Conservation (phyloP, 2,329 filamentous ascomycete genomes). For the Xylaria sp. region DNA sequence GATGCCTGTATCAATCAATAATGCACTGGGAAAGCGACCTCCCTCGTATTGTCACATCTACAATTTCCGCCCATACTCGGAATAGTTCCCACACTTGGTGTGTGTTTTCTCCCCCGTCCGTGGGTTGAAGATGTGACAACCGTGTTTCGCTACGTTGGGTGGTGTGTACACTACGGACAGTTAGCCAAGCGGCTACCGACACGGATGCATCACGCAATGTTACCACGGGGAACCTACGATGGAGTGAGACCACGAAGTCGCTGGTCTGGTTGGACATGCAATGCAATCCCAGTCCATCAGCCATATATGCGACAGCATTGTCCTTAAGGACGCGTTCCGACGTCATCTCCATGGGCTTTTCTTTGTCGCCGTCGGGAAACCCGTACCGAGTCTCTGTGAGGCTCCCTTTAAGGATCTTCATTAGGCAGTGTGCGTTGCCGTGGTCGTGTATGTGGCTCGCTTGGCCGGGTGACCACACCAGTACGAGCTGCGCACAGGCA, state of each 20-base stretch:
- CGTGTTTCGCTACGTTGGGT: constrained; percentile 82
- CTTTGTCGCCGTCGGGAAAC: constrained; percentile 64
- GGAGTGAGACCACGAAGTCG: constrained; percentile 82
- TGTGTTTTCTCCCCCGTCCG: constrained; percentile 76
- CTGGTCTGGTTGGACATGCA: constrained; percentile 77
- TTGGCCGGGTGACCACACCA: constrained; percentile 88
- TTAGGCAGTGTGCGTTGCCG: constrained; percentile 87
- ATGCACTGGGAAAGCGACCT: constrained; percentile 22
- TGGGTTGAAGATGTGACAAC: constrained; percentile 82
- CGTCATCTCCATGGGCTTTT: constrained; percentile 66
- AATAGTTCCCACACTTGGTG: constrained; percentile 74
- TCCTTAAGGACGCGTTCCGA: constrained; percentile 70
- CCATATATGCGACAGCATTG: constrained; percentile 87
- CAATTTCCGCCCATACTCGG: constrained; percentile 60
- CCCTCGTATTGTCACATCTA: constrained; percentile 40
- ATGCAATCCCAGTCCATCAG: constrained; percentile 86
- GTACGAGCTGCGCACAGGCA: constrained; percentile 68
- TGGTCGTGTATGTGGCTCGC: constrained; percentile 87
- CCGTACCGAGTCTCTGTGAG: constrained; percentile 83
- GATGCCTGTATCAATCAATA: neutral
- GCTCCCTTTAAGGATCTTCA: constrained; percentile 83
- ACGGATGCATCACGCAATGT: neutral
- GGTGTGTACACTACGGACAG: constrained; percentile 73
- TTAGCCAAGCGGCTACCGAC: constrained; percentile 36
- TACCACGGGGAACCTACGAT: constrained; percentile 57